These are phyloP conservation scores for Tetrapisispora nanseiensis DNA, from an alignment of 805 yeast species.

Conservation along the genomic window DNA sequence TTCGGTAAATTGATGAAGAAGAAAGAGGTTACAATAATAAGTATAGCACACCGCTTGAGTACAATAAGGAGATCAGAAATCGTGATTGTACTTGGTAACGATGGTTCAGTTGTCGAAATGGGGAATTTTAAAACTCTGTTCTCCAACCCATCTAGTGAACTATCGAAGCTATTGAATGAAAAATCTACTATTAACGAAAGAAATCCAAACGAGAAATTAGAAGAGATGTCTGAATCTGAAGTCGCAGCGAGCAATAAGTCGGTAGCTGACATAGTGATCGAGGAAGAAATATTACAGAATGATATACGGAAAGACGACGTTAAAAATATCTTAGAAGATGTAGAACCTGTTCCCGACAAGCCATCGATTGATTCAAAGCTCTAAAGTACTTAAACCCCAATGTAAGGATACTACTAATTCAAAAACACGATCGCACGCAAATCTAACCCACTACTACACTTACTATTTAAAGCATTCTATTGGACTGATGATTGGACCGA, in stretches of 20 bases:
- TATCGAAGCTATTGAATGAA: constrained; percentile 33
- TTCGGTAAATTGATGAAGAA: constrained; percentile 51
- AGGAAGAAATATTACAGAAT: neutral
- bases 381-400: no score
- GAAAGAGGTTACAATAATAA: constrained; percentile 63
- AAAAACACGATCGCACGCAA: no score
- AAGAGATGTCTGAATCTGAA: neutral
- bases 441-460: no score
- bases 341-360: neutral
- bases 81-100: constrained; percentile 71
- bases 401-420: no score
- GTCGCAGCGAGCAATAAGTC: neutral
- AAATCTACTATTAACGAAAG: constrained; percentile 19
- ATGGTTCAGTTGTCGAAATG: constrained; percentile 72
- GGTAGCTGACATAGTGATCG: neutral
- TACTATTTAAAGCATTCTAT: no score
- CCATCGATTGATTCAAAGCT: neutral
- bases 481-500: no score
- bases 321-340: neutral
- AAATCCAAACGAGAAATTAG: constrained; percentile 1
- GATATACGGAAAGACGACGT: neutral
- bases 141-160: constrained; percentile 34
- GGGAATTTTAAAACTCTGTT: constrained; percentile 55
- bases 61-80: constrained; percentile 82
- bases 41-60: constrained; percentile 88